Conservation (phyloP, 2,329 filamentous ascomycete genomes). For the Tolypocladium capitatum region DNA sequence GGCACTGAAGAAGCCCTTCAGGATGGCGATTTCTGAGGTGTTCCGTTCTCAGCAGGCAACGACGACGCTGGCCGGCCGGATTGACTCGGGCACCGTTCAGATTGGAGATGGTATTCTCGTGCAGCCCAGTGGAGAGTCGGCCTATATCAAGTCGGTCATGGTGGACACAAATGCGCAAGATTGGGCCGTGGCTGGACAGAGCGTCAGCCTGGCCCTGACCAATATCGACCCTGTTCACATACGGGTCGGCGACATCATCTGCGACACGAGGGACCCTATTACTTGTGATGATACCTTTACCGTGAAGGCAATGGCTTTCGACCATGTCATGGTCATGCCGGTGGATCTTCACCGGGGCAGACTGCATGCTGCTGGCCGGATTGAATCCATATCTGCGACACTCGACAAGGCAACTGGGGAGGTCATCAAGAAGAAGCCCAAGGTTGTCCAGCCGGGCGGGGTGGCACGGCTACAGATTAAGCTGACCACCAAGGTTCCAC, state of each 20-base stretch:
- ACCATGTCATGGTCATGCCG: conserved; percentile 75
- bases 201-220: conserved; percentile 67
- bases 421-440: conserved; percentile 70
- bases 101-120: conserved; percentile 67
- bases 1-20: conserved; percentile 63
- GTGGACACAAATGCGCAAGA: conserved; percentile 60
- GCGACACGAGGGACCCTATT: conserved; percentile 54
- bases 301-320: conserved; percentile 77
- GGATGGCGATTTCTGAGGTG: conserved; percentile 78
- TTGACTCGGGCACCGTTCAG: conserved; percentile 76
- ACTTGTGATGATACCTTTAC: conserved; percentile 60
- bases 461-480: conserved; percentile 69
- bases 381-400: conserved; percentile 57
- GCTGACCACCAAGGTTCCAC: conserved; percentile 58
- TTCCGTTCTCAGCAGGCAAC: conserved; percentile 73
- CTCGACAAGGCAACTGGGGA: conserved; percentile 69
- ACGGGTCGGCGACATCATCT: conserved; percentile 76
- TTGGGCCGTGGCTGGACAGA: conserved; percentile 90
- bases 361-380: conserved; percentile 63
- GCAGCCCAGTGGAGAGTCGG: conserved; percentile 70
- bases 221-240: conserved; percentile 79
- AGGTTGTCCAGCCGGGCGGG: conserved; percentile 65
- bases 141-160: conserved; percentile 69
- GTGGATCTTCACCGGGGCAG: conserved; percentile 82
- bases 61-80: conserved; percentile 70